These are phyloP conservation scores for Candolleomyces efflorescens DNA, from an alignment of 768 basidiomycete genomes.

Conservation along the genomic window DNA sequence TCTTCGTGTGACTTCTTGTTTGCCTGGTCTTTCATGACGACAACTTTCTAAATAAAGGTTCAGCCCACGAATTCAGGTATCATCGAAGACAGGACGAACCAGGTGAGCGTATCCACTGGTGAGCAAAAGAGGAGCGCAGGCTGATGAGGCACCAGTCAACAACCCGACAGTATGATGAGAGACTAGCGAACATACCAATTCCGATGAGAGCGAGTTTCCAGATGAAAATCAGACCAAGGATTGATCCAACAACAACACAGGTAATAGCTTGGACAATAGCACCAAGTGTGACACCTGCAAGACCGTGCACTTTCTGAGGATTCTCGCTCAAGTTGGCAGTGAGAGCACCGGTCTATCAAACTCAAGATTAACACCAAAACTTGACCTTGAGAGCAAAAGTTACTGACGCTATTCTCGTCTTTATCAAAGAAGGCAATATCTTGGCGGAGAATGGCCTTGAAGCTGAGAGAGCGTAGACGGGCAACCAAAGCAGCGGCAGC, in stretches of 20 bases:
- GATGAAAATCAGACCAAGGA: conserved; percentile 64
- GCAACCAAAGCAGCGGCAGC: conserved; percentile 60
- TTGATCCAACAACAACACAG: conserved; percentile 56
- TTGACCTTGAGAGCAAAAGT: conserved; percentile 16
- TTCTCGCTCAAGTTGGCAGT: conserved; percentile 69
- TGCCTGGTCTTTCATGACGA: conserved; percentile 80
- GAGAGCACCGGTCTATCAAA: conserved; percentile 68
- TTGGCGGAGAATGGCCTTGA: conserved; percentile 72
- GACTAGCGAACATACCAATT: conserved; percentile 24
- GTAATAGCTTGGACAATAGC: conserved; percentile 63
- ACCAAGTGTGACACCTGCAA: conserved; percentile 79
- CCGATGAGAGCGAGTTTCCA: conserved; percentile 74
- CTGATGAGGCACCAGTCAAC: conserved; percentile 14
- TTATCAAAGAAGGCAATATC: conserved; percentile 81
- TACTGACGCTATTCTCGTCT: conserved; percentile 68
- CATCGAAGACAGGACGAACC: conserved; percentile 29
- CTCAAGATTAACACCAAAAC: neutral
- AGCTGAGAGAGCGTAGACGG: conserved; percentile 58
- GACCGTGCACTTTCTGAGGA: conserved; percentile 74
- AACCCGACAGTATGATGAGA: no score
- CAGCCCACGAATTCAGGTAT: neutral
- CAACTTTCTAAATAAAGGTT: conserved; percentile 57
- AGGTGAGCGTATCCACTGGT: conserved; percentile 82
- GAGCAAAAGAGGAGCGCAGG: conserved; percentile 61
- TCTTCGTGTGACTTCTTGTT: conserved; percentile 77